These are phyloP conservation scores for Mortierella alpina DNA, from an alignment of 192 early-diverging fungal genomes.

Conservation along the genomic window DNA sequence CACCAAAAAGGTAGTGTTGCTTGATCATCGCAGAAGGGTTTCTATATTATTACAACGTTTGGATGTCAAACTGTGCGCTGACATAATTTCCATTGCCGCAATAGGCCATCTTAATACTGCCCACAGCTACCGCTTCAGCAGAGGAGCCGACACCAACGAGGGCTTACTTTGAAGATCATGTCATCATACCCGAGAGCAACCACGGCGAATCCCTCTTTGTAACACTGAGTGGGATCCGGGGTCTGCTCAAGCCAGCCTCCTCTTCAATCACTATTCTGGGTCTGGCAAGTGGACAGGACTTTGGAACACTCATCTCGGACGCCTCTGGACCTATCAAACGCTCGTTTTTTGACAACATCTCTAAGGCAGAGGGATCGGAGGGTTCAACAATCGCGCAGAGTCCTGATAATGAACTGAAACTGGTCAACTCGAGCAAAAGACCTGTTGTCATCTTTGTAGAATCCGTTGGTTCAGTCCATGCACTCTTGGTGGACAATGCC, in stretches of 20 bases:
- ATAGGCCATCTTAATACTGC: constrained; percentile 44
- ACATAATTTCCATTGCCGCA: background rate
- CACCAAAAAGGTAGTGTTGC: constrained; percentile 31
- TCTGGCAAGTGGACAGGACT: constrained; percentile 32
- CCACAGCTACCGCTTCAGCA: constrained; percentile 25
- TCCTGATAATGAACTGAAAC: constrained; percentile 12
- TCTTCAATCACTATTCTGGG: constrained; percentile 43
- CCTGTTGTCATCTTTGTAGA: constrained; percentile 49
- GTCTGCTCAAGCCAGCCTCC: constrained; percentile 29
- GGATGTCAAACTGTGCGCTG: background rate
- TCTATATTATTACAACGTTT: background rate
- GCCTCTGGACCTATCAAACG: constrained; percentile 46
- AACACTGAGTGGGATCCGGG: constrained; percentile 45
- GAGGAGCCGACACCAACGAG: constrained; percentile 22
- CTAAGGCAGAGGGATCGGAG: constrained; percentile 12
- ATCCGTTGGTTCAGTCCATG: constrained; percentile 43
- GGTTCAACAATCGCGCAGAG: background rate
- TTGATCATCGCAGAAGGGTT: background rate
- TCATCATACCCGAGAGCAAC: constrained; percentile 49
- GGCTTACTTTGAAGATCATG: constrained; percentile 37
- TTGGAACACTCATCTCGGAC: constrained; percentile 36
- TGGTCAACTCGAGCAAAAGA: constrained; percentile 50
- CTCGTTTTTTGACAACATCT: constrained; percentile 48
- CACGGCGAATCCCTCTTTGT: constrained; percentile 46
- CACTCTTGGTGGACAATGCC: constrained; percentile 26